phyloP scores from a whole-genome alignment of 2,329 filamentous ascomycete genomes.

The Fusarium sp. region DNA sequence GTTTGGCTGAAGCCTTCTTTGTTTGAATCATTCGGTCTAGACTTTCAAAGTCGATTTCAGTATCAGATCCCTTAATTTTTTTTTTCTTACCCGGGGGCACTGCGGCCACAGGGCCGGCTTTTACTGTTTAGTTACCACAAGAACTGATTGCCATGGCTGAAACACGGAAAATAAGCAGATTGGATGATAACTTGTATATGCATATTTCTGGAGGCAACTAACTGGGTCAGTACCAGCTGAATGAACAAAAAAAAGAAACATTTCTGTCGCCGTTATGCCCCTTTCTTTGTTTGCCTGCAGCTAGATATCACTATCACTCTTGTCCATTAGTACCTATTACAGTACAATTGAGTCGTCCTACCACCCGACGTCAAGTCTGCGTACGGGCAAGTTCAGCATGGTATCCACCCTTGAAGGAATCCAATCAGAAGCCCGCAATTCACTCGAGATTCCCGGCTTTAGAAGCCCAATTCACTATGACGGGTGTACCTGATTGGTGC shows the following conservation, averaged over 20 bases:
- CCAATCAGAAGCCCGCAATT: constrained; percentile 34
- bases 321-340: neutral
- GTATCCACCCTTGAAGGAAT: neutral
- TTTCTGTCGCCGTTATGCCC: neutral
- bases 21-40: constrained; percentile 40
- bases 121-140: neutral
- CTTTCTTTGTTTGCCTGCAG: constrained; percentile 10
- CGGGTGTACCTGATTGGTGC: constrained; percentile 35
- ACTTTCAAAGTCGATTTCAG: constrained; percentile 17
- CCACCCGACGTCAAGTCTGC: neutral
- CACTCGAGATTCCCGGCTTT: constrained; percentile 25
- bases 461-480: constrained; percentile 33
- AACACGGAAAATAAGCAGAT: constrained; percentile 13
- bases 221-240: constrained; percentile 1
- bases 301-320: neutral
- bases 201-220: neutral
- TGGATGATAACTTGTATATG: neutral
- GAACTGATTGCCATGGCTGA: constrained; percentile 8
- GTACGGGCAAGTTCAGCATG: constrained; percentile 1
- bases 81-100: constrained; percentile 11
- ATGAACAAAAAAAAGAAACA: neutral
- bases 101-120: constrained; percentile 8
- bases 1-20: constrained; percentile 24
- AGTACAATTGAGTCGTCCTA: neutral
- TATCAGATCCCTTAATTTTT: constrained; percentile 38